A percentile compares a stretch with the other conserved stretches of the same genome.
phyloP scores from a whole-genome alignment of 2,329 filamentous ascomycete genomes.

The Balansia obtecta region DNA sequence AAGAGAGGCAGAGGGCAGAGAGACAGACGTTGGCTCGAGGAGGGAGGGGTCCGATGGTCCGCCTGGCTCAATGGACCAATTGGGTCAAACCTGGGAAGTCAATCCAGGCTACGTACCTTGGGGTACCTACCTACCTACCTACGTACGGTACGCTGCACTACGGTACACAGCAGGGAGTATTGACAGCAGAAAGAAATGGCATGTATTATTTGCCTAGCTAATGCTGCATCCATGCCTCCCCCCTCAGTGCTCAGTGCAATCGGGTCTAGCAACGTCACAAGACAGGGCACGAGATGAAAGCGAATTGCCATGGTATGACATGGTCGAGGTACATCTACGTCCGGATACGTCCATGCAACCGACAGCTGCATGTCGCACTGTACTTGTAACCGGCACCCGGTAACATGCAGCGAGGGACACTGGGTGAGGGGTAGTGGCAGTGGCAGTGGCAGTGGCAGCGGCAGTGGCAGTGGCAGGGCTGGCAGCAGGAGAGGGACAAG shows the following conservation, averaged over 20 bases:
- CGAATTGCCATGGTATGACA: no score
- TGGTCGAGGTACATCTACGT: neutral
- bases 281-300: no score
- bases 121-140: no score
- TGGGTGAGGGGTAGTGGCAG: no score
- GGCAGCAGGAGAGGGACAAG: no score
- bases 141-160: neutral
- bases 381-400: neutral
- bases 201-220: no score
- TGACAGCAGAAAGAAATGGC: neutral
- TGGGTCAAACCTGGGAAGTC: neutral
- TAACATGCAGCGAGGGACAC: neutral
- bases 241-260: no score
- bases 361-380: neutral
- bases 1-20: constrained; percentile 2
- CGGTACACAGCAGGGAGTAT: neutral
- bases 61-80: neutral
- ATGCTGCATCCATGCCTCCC: no score
- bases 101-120: neutral
- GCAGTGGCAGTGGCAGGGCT: no score
- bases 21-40: neutral
- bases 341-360: neutral
- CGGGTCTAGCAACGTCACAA: neutral
- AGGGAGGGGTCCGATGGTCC: neutral
- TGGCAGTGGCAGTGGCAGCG: no score